Base-by-base conservation (phyloP, 257 asterid genomes). In the Lantana camara region DNA sequence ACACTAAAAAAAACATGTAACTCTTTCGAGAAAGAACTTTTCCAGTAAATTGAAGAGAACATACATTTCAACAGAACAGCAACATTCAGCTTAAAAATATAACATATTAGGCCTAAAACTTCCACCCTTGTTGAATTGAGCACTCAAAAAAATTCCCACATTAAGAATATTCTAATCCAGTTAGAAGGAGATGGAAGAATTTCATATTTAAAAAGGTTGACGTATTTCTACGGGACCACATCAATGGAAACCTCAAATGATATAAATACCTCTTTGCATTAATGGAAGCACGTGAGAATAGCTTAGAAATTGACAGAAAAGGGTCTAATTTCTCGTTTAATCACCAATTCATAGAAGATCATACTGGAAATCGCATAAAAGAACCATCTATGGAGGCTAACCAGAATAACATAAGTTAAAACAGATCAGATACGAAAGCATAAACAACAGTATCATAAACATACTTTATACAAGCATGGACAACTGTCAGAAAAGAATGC, bases 391-490 rank as follows among this genome's bases (percentile, higher is more conserved):
- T 27, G 63, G 62, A 73, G 56, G 62, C 24, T 44, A 59, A 32
- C 58, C 5, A 19, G 40, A 62, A 66, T 14, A 54, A 19, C 29
- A 46, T n/a, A 27, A 2, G 5, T 27, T 27, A 27, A 27, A 27
- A 27, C 5, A 27, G 5, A 27, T 5, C 32, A 27, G 32, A 2
- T 27, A 27, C 32, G 32, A 27, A 27, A 40, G 69, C 41, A 60
- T 59, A 64, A 59, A 61, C 30, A 55, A 44, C n/a, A 56, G 56
- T 16, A 57, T 48, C 71, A 50, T 16, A 64, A 60, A 65, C 23
- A 29, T 88, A 90, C 99, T 82, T 94, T 80, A 94, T 94, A 84
- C 97, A 87, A 14, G 97, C 91, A 79, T 94, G 99, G 73, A 94
- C 96, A 74, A 94, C 97, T 57, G 94, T 85, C 78, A 94, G 83